Conservation (phyloP, 129 eudicot genomes). For the Solidago caesia region DNA sequence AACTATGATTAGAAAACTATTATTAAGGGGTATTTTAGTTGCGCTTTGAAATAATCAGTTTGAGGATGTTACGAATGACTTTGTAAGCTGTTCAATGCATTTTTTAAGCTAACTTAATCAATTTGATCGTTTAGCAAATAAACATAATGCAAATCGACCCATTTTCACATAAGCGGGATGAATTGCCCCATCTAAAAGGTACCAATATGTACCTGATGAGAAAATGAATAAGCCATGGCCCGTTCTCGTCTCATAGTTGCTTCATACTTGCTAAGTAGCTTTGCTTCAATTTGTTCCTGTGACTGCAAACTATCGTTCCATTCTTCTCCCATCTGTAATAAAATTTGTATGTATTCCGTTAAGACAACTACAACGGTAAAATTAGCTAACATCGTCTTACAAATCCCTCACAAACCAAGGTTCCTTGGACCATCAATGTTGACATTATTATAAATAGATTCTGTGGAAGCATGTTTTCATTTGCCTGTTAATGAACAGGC, state of each 20-base stretch:
- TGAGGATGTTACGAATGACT: too few relatives aligned
- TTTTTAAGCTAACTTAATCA: too few relatives aligned
- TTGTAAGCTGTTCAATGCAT: too few relatives aligned
- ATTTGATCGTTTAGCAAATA: too few relatives aligned
- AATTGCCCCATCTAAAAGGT: neutral
- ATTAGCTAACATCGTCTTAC: neutral
- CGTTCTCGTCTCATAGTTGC: conserved; percentile 93
- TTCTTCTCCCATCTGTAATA: conserved; percentile 65
- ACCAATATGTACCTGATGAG: conserved; percentile 75
- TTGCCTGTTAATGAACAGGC: neutral
- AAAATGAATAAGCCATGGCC: conserved; percentile 85
- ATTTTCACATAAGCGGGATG: neutral
- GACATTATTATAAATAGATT: too few relatives aligned
- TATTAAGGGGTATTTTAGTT: too few relatives aligned
- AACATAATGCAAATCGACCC: neutral
- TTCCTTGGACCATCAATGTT: too few relatives aligned
- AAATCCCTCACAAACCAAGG: too few relatives aligned
- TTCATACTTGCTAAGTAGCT: conserved; percentile 65
- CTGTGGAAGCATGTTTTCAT: too few relatives aligned
- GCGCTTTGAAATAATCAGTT: too few relatives aligned
- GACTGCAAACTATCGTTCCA: conserved; percentile 85
- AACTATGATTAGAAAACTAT: too few relatives aligned
- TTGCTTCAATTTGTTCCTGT: conserved; percentile 83
- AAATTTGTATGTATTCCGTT: conserved; percentile 4
- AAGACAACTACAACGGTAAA: neutral